Conservation (phyloP, 352 stramenopile genomes). For the Aphanomyces stellatus region DNA sequence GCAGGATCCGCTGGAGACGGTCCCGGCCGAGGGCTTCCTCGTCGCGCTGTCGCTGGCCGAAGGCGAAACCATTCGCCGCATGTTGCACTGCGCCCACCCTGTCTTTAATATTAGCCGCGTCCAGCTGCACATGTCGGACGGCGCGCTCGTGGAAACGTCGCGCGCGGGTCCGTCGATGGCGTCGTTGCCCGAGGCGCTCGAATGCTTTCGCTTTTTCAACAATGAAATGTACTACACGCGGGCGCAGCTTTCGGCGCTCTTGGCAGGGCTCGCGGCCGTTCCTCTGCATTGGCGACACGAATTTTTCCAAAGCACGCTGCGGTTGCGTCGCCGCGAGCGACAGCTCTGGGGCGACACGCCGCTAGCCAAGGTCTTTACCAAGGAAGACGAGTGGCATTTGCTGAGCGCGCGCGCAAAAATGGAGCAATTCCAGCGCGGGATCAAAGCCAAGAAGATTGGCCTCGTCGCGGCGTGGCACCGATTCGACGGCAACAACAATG, state of each 20-base stretch:
- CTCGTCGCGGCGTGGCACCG: conserved; percentile 47
- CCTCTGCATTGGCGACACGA: conserved; percentile 65
- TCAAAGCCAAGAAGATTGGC: conserved; percentile 34
- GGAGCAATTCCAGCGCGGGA: conserved; percentile 78
- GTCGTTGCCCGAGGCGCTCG: conserved; percentile 40
- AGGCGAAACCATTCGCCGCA: conserved; percentile 93
- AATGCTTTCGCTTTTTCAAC: conserved; percentile 98
- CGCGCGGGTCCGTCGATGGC: conserved; percentile 24
- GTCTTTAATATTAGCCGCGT: conserved; percentile 61
- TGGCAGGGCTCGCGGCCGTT: conserved; percentile 54
- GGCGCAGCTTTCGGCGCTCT: conserved; percentile 87
- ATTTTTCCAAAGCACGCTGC: conserved; percentile 76
- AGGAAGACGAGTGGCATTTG: conserved; percentile 95
- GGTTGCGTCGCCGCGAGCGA: conserved; percentile 92
- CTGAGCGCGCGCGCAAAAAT: conserved; percentile 65
- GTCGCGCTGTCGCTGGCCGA: conserved; percentile 95
- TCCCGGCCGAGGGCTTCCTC: conserved; percentile 74
- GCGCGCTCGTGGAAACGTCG: conserved; percentile 72
- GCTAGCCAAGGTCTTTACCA: conserved; percentile 96
- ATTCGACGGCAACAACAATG: conserved; percentile 68
- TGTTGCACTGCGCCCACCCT: conserved; percentile 89
- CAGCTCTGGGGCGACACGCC: conserved; percentile 92
- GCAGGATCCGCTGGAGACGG: conserved; percentile 7
- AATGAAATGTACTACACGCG: conserved; percentile 97
- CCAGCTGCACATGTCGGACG: conserved; percentile 68